A percentile compares a stretch with the other conserved stretches of the same genome.
Conservation (phyloP, 192 early-diverging fungal species). For the Entophlyctis helioformis region DNA sequence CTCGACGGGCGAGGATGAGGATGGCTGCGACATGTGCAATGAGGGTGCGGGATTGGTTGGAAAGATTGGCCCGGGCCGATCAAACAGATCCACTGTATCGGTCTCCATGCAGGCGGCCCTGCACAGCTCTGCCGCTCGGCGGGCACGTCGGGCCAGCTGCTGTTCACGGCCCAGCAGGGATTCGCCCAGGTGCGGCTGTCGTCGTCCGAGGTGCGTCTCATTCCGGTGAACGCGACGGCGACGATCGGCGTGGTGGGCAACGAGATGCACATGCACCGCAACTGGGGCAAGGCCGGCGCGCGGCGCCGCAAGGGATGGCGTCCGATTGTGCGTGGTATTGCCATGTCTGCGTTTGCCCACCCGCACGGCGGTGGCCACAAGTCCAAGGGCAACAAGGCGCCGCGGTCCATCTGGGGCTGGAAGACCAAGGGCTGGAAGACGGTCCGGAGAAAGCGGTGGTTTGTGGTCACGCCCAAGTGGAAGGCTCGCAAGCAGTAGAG, state of each 20-base stretch:
- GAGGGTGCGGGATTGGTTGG: too few species aligned
- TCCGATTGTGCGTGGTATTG: slow-evolving; percentile 88
- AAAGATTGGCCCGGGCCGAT: too few species aligned
- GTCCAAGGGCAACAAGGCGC: slow-evolving; percentile 78
- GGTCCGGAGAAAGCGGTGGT: slow-evolving; percentile 25
- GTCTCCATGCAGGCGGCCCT: slow-evolving; percentile 61
- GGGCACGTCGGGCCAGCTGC: slow-evolving; percentile 73
- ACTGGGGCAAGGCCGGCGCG: slow-evolving; percentile 83
- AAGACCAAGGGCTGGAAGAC: slow-evolving; percentile 90
- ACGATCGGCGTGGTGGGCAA: slow-evolving; percentile 87
- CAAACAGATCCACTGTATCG: too few species aligned
- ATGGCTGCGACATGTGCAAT: too few species aligned
- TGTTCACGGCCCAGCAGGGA: slow-evolving; percentile 62
- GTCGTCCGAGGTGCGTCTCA: slow-evolving; percentile 77
- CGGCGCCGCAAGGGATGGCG: slow-evolving; percentile 70
- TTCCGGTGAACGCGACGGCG: slow-evolving; percentile 73
- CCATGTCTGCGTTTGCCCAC: slow-evolving; percentile 90
- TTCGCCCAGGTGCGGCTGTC: slow-evolving; percentile 75
- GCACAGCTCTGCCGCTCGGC: slow-evolving; percentile 74
- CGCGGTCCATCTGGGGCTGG: slow-evolving; percentile 82
- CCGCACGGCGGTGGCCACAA: slow-evolving; percentile 98
- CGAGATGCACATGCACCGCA: slow-evolving; percentile 75
- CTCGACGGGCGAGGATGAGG: too few species aligned
- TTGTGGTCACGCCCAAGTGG: slow-evolving; percentile 26
- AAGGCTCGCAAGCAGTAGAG: too few species aligned